These are phyloP conservation scores for Sarocladium brachiariae DNA, from an alignment of 2,329 filamentous ascomycete species.

Conservation along the genomic window DNA sequence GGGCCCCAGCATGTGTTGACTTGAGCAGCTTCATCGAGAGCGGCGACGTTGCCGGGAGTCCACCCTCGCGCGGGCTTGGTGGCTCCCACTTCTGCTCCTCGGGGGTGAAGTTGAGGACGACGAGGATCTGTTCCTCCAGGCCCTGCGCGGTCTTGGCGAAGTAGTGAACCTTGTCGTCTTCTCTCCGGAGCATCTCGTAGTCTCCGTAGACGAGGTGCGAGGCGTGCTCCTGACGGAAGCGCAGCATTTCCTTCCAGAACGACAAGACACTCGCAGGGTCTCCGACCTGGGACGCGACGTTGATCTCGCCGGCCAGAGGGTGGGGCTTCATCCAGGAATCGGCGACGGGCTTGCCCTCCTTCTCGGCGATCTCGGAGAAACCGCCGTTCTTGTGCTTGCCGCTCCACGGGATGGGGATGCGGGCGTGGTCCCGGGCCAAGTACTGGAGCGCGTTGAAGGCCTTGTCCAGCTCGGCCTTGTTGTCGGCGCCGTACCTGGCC, in stretches of 20 bases:
- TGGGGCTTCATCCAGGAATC: constrained; percentile 14
- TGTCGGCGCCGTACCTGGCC: constrained; percentile 20
- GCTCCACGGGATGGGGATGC: constrained; percentile 63
- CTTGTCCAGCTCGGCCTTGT: constrained; percentile 28
- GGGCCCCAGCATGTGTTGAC: constrained; percentile 19
- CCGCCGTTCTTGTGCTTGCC: constrained; percentile 23
- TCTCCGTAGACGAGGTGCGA: constrained; percentile 29
- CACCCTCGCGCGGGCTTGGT: constrained; percentile 18
- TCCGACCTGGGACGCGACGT: constrained; percentile 11
- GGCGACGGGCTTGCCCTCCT: constrained; percentile 15
- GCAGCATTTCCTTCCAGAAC: constrained; percentile 26
- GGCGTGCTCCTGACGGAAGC: constrained; percentile 23
- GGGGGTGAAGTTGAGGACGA: constrained; percentile 26
- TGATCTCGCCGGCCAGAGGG: constrained; percentile 11
- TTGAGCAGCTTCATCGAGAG: constrained; percentile 20
- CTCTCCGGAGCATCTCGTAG: constrained; percentile 19
- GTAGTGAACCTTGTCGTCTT: constrained; percentile 16
- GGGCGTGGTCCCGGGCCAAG: constrained; percentile 51
- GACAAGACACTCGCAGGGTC: constrained; percentile 17
- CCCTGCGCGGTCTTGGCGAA: constrained; percentile 23
- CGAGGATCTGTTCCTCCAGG: constrained; percentile 19
- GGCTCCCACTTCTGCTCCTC: constrained; percentile 20
- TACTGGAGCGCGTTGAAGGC: constrained; percentile 25
- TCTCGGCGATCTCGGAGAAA: constrained; percentile 29
- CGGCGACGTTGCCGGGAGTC: constrained; percentile 5